Evolutionary conservation across 768 basidiomycete species (phyloP).

Genomic region (Clavaria fumosa): DNA sequence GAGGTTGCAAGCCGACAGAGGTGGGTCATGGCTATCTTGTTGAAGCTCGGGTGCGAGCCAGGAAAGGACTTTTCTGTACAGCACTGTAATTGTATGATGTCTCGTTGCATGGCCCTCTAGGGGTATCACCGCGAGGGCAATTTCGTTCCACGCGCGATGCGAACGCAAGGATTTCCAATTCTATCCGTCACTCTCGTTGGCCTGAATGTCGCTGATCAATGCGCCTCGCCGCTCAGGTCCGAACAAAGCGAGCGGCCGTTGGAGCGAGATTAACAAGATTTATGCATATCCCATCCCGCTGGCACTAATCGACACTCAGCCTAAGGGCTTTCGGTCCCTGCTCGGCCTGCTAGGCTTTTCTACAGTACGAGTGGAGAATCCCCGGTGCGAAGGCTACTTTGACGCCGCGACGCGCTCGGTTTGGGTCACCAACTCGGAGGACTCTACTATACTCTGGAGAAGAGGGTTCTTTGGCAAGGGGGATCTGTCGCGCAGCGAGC

Average conservation of each 20-base stretch:
- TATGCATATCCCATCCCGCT: conserved; percentile 64
- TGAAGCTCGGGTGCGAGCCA: too few relatives aligned
- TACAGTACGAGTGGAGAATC: conserved; percentile 46
- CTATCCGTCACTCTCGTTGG: too few relatives aligned
- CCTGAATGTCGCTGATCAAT: not conserved
- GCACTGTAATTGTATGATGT: too few relatives aligned
- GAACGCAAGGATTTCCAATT: too few relatives aligned
- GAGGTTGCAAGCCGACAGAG: too few relatives aligned
- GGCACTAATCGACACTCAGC: conserved; percentile 28
- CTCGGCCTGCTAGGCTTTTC: conserved; percentile 42
- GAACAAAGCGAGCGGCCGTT: conserved; percentile 37
- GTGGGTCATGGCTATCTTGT: too few relatives aligned
- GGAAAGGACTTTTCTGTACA: too few relatives aligned
- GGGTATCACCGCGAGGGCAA: too few relatives aligned
- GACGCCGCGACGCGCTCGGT: conserved; percentile 75
- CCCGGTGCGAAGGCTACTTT: conserved; percentile 61
- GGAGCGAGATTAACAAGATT: conserved; percentile 48
- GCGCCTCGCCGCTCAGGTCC: conserved; percentile 9
- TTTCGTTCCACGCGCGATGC: too few relatives aligned
- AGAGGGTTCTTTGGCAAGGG: conserved; percentile 98
- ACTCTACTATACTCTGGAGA: conserved; percentile 65
- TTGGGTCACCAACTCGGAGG: conserved; percentile 55
- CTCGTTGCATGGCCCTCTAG: too few relatives aligned
- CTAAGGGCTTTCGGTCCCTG: conserved; percentile 28
- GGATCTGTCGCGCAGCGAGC: conserved; percentile 85